A percentile compares a stretch with the other conserved stretches of the same genome.
phyloP scores from a whole-genome alignment of 139 green algal genomes.

The Chloropicon primus region DNA sequence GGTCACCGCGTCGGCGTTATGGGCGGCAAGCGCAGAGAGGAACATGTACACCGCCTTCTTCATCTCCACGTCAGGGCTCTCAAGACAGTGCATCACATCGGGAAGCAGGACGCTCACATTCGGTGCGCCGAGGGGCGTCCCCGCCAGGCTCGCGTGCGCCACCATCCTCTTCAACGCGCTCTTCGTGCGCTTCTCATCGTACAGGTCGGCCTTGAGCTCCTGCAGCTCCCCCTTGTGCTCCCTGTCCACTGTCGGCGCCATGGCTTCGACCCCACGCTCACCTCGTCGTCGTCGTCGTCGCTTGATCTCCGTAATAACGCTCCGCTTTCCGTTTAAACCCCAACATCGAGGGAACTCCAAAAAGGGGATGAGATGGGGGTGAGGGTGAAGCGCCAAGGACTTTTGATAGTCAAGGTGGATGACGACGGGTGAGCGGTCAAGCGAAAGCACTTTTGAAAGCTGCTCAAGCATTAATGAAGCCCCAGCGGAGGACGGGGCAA shows the following conservation, averaged over 20 bases:
- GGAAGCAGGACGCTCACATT: slow-evolving; percentile 87
- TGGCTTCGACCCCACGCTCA: neutral
- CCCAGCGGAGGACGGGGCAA: too few species aligned
- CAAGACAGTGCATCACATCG: slow-evolving; percentile 97
- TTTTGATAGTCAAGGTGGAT: too few species aligned
- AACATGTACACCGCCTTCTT: slow-evolving; percentile 99
- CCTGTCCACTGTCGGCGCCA: neutral
- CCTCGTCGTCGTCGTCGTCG: too few species aligned
- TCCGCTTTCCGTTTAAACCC: too few species aligned
- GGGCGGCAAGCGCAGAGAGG: slow-evolving; percentile 98
- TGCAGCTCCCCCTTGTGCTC: slow-evolving; percentile 72
- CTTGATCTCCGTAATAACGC: neutral
- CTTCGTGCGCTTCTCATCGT: slow-evolving; percentile 78
- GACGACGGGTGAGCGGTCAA: too few species aligned
- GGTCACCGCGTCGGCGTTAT: slow-evolving; percentile 93
- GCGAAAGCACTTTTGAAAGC: too few species aligned
- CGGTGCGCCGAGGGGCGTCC: slow-evolving; percentile 85
- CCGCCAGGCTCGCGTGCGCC: neutral
- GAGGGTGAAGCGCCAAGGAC: too few species aligned
- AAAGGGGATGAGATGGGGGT: too few species aligned
- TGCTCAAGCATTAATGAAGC: too few species aligned
- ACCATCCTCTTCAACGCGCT: slow-evolving; percentile 91
- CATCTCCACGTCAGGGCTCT: slow-evolving; percentile 76
- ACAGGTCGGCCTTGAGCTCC: slow-evolving; percentile 89
- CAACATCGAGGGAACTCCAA: too few species aligned